Base-by-base conservation (phyloP, 805 yeast genomes). In the Candida namnaoensis region DNA sequence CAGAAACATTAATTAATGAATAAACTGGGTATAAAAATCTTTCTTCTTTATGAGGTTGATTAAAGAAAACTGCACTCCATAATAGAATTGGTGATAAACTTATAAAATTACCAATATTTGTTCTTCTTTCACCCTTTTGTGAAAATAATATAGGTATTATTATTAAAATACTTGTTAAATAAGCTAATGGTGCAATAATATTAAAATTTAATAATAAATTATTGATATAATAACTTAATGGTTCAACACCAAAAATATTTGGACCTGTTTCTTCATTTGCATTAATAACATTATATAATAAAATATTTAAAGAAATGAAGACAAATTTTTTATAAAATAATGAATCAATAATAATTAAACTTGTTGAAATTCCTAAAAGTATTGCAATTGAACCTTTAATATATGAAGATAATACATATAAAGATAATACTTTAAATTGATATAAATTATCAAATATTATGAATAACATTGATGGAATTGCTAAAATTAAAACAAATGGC, bases 41-140 rank as follows among this genome's bases (percentile, higher is more conserved):
- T 59, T 91, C 98, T 57, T 90, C 97, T 58, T 90, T 90, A 58
- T 90, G 97, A 5, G 96, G 93, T 53, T 88, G 96, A 5, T 64
- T 45, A 45, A 70, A 67, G 55, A 91, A 87, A 4, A 88, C 71
- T 0, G 58, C 62, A 13, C 71, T 53, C 97, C 97, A 91, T 0
- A 84, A 34, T 2, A 72, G 39, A 25, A 84, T 51, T 1, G 93
- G 90, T 0, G 65, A 43, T 14, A 68, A 50, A n/a, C 59, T 43
- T 3, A 64, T 61, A 52, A 58, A 57, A 39, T 56, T 28, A 34
- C 48, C 38, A 12, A 9, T n/a, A 13, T 19, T 19, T 19, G 2
- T 19, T 19, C 37, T 26, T 19, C n/a, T 32, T 32, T 27, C 11
- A 3, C 5, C 8, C 8, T 9, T 27, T 11, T 27, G 30, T 27